Base-by-base conservation (phyloP, 441 rosid genomes). In the Populus trichocarpa region DNA sequence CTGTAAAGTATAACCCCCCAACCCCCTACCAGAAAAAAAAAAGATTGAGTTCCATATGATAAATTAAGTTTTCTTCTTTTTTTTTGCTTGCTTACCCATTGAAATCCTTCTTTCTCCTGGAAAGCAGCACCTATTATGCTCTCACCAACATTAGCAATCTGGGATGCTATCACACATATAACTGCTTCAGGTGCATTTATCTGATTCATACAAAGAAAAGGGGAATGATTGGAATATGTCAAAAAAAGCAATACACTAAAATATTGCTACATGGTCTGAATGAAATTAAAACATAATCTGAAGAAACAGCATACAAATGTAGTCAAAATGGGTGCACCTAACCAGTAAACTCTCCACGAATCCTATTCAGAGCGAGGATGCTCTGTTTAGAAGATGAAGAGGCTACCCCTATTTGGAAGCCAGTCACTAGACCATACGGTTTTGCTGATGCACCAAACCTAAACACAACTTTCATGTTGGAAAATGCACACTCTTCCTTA, bases 81-180 rank as follows among this genome's bases (percentile, higher is more conserved):
- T 67, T 74, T 73, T 35, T 46, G 57, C 10, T 59, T 78, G 42
- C 90, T 64, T 88, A 95, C 97, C 99, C 98, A 96, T 79, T 76
- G 74, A 71, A 88, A 92, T 79, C 99, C 99, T 82, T 92, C 87
- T 82, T 93, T 96, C 76, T 90, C 98, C 84, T 96, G 99, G 76
- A 91, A 80, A 23, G 81, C 79, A 73, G 99, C 97, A 77, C 99
- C 97, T 67, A 96, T 93, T 77, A 93, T 81, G 86, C 98, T 96
- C 84, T 96, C 98, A 26, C 97, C 97, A 83, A 92, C 70, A 83
- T 96, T 96, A 73, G 97, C 98, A 75, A 96, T 96, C 86, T 92
- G 98, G 77, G 99, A 93, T 75, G 99, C 97, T 76, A 90, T 80
- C 82, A 94, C 90, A 64, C 98, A 96, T 79, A 92, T 86, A 59